Evolutionary conservation across 31 red algal species (phyloP), one percentile per base, ranked within the genome.

Genomic region (Asparagopsis taxiformis): DNA sequence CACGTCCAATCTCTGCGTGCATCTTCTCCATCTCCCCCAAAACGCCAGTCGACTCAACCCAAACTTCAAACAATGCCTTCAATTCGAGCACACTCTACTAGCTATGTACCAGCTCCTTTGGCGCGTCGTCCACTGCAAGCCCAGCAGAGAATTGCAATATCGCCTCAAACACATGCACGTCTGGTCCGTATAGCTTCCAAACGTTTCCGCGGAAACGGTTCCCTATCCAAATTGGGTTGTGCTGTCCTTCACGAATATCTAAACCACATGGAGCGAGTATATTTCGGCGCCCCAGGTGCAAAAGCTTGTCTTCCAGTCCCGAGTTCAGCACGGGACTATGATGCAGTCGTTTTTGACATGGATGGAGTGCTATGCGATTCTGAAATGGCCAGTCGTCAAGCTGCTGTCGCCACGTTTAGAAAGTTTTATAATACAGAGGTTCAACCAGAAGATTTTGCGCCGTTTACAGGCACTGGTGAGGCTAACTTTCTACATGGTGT

Each of bases 311-410:
- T 59, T 16, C 30, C 62, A 3, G 43, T 78, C 0, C 62, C 73
- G 9, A 10, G 20, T 0, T 24, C 32, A 23, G 28, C 43, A n/a
- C 84, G 84, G 52, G 48, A 59, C 39, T 61, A 55, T 17, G 89
- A 92, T 62, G 92, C 92, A 1, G 85, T 95, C 26, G 13, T 95
- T 32, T 95, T 95, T 60, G 92, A 95, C 50, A 95, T 95, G 92
- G 92, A 95, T 55, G 92, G 92, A 23, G 92, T 95, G 50, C 37
- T 95, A 53, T 95, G 92, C 55, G 71, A 95, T 62, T 85, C 78
- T 0, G 92, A 95, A 72, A 39, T 67, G 30, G 63, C 82, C 26
- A 78, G 69, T 19, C 84, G 92, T 3, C 21, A 62, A 16, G 84
- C 77, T 2, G 92, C 70, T 4, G 85, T 86, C 3, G 31, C 50